Evolutionary conservation across 805 yeast genomes (phyloP), one percentile per base, ranked within the genome.

Genomic region (Candida insectorum): DNA sequence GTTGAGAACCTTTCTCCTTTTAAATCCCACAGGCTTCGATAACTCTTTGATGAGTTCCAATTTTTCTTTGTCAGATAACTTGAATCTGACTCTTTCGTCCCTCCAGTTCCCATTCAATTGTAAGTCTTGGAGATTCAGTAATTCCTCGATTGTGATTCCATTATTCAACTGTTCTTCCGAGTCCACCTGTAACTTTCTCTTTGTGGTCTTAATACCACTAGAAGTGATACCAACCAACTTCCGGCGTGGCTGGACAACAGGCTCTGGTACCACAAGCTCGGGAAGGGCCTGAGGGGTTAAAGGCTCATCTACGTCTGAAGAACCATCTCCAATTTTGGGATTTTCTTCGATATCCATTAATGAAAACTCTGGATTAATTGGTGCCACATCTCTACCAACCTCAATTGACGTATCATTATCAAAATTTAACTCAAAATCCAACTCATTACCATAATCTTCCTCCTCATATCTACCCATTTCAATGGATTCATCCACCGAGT

Each of bases 401-500:
- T 78, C 85, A 24, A 77, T 63, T 5, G 81, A 74, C 27, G 47
- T 43, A 43, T 73, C 71, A 25, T 52, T 54, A 12, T 56, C 61
- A 13, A 35, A 41, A n/a, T 44, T 29, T 31, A 42, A 50, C 28
- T 66, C 67, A 24, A 79, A 61, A 45, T 78, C 80, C 28, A 80
- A 62, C 17, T 73, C 80, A 33, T 60, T 63, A 8, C 47, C 58
- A 24, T 48, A 55, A 26, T 52, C 51, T 22, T 48, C 59, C 3
- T 50, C 54, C 4, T 58, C 62, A 13, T 42, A 31, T 55, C 93
- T 73, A 7, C 82, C 85, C 27, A 78, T 47, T 52, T 85, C 95
- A 26, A 85, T 69, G 0, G 89, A 81, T 26, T 67, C 56, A 11
- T 20, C 23, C 23, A 20, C 23, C 8, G 23, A 20, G 10, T 8